Percentiles rank a stretch among this genome's conserved stretches.
Conservation (phyloP, 2,329 filamentous ascomycete genomes). For the Calycina herbarum region DNA sequence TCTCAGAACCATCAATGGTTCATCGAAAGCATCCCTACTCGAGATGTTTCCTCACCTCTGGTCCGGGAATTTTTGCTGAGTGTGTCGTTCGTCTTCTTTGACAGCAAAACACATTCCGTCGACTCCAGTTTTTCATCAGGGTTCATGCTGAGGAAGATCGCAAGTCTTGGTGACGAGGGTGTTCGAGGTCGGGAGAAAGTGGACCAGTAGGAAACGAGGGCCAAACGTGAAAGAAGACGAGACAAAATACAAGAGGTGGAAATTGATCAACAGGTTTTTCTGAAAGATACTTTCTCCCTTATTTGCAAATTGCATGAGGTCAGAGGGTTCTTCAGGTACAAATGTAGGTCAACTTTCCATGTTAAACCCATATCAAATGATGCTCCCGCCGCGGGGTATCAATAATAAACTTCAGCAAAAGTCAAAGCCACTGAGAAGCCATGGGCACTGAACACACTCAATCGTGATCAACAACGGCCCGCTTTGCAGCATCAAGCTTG, state of each 20-base stretch:
- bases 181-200: background rate
- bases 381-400: background rate
- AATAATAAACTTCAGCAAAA: background rate
- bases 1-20: background rate
- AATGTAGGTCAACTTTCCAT: background rate
- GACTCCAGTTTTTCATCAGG: background rate
- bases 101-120: background rate
- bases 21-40: no score
- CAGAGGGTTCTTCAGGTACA: background rate
- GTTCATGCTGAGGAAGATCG: background rate
- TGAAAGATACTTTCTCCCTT: background rate
- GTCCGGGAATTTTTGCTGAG: background rate
- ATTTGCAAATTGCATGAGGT: background rate
- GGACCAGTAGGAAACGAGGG: background rate
- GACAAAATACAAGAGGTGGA: background rate
- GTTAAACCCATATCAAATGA: background rate
- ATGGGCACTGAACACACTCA: background rate
- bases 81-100: background rate
- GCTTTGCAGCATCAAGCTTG: background rate
- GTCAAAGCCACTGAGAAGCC: background rate
- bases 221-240: background rate
- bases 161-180: background rate
- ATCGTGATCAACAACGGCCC: constrained; percentile 4
- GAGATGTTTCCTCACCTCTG: background rate
- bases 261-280: background rate